Evolutionary conservation across 805 yeast species (phyloP).

Genomic region (Suhomyces pyralidae): DNA sequence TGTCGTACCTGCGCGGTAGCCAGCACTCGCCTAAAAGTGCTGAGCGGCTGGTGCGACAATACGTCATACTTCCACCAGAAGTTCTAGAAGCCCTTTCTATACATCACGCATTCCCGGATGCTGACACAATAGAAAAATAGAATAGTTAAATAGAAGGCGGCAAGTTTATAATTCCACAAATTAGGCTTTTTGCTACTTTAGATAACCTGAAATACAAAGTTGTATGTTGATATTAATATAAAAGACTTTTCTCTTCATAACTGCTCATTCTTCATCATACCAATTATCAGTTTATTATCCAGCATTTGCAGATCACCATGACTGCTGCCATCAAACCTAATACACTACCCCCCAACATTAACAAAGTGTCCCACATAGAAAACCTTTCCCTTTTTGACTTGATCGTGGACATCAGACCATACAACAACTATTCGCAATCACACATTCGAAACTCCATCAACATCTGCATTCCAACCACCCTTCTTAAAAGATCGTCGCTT

Average conservation of each 20-base stretch:
- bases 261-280: neutral
- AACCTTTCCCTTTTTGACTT: slow-evolving; percentile 13
- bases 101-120: neutral
- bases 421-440: slow-evolving; percentile 29
- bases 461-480: slow-evolving; percentile 44
- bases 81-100: neutral
- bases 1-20: neutral
- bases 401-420: slow-evolving; percentile 40
- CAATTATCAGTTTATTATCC: neutral
- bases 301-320: neutral
- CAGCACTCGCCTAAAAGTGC: neutral
- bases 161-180: neutral
- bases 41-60: neutral
- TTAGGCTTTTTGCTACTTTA: neutral
- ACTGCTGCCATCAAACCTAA: neutral
- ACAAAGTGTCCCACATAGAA: slow-evolving; percentile 4
- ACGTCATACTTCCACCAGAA: neutral
- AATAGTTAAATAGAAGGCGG: neutral
- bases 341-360: slow-evolving; percentile 5
- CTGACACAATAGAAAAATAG: neutral
- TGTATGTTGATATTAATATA: neutral
- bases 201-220: neutral
- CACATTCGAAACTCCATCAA: slow-evolving; percentile 33
- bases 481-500: slow-evolving; percentile 37
- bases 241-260: neutral